Evolutionary conservation across 2,329 filamentous ascomycete genomes (phyloP), one percentile per base, ranked within the genome.

Genomic region (Podosphaera xanthii): DNA sequence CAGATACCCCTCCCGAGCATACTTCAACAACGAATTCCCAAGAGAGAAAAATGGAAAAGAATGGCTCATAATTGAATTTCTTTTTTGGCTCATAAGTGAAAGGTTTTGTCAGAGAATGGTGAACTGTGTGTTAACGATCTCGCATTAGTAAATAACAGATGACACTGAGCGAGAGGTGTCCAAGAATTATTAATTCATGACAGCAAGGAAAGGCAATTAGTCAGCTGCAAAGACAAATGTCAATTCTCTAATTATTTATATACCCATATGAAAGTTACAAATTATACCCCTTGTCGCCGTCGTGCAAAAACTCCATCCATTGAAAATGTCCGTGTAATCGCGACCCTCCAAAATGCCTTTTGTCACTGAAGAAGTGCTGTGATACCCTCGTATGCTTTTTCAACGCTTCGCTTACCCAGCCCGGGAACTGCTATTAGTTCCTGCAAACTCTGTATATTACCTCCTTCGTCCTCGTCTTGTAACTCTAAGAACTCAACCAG

Each of bases 341-440:
- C 10, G 22, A 12, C 5, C 40, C 40, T 14, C 40, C 10, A 12
- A 8, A 44, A 12, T 14, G 40, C 57, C 42, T 50, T 33, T 7
- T 50, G 33, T 64, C 50, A 66, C 55, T 62, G 63, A 60, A 66
- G 62, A 48, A 67, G 58, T 22, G 60, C 61, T 14, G 61, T 60
- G 57, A 70, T 64, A 0, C 69, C 69, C 22, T 69, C 68, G 64
- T 70, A 70, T 8, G 79, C 79, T 63, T 75, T 73, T 67, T 82
- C 78, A 1, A 82, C 74, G 1, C 76, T 75, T 53, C 75, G 72
- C 10, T 74, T 76, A 1, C 79, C 79, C 70, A 83, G 74, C 4
- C 80, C 79, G 1, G 79, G 79, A 10, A 82, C 70, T 6, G 71
- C 70, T 59, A 74, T 71, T 64, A 83, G 67, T 67, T 82, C 74